These are phyloP conservation scores for Tranzscheliella williamsii DNA, from an alignment of 1,284 basidiomycete species.

Conservation along the genomic window DNA sequence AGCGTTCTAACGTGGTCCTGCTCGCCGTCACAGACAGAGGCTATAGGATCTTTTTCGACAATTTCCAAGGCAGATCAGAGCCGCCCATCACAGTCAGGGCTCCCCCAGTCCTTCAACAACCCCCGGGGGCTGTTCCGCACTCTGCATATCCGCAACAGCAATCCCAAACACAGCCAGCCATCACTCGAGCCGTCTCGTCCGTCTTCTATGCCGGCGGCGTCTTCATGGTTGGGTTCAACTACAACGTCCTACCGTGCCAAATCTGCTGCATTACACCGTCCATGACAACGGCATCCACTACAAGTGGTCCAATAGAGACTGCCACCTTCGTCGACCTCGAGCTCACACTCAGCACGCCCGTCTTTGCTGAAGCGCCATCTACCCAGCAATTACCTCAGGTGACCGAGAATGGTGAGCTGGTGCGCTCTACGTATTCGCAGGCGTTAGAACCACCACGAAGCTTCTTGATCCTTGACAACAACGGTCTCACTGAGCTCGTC, in stretches of 20 bases:
- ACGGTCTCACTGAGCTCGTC: conserved; percentile 78
- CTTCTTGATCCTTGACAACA: conserved; percentile 83
- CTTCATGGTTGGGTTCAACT: conserved; percentile 47
- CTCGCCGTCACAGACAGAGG: conserved; percentile 58
- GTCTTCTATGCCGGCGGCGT: conserved; percentile 38
- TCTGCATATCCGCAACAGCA: conserved; percentile 12
- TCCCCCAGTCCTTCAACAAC: conserved; percentile 36
- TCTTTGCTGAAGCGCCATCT: conserved; percentile 41
- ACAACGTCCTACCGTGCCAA: conserved; percentile 26
- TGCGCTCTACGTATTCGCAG: conserved; percentile 80
- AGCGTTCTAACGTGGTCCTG: conserved; percentile 40
- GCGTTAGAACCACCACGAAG: conserved; percentile 73
- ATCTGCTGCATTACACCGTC: conserved; percentile 40
- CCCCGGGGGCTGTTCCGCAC: conserved; percentile 18
- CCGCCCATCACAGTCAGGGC: conserved; percentile 33
- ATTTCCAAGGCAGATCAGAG: conserved; percentile 47
- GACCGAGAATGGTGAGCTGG: conserved; percentile 39
- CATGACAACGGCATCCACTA: conserved; percentile 18
- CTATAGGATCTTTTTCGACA: conserved; percentile 56
- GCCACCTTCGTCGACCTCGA: conserved; percentile 43
- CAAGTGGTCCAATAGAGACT: conserved; percentile 29
- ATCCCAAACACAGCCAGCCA: conserved; percentile 6
- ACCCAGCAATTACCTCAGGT: conserved; percentile 8
- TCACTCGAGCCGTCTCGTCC: conserved; percentile 33
- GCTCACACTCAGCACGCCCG: conserved; percentile 37